These are phyloP conservation scores for Cynara cardunculus DNA, from an alignment of 129 eudicot genomes.

Conservation along the genomic window DNA sequence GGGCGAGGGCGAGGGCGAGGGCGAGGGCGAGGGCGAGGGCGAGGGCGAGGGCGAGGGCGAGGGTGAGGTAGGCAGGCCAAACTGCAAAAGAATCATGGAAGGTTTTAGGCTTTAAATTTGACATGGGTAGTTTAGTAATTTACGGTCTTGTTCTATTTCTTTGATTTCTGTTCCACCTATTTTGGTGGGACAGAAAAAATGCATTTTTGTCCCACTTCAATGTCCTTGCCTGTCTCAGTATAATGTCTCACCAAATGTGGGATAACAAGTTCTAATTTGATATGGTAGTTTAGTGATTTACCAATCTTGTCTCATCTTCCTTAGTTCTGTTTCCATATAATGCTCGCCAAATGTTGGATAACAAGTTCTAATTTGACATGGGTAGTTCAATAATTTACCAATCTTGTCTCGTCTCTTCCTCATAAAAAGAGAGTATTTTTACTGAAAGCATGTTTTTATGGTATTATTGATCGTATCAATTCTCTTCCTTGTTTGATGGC, in stretches of 20 bases:
- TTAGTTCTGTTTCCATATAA: background rate
- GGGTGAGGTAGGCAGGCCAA: too few relatives aligned
- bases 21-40: too few relatives aligned
- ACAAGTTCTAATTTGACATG: background rate
- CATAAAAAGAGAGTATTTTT: background rate
- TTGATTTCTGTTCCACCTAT: background rate
- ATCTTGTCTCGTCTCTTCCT: background rate
- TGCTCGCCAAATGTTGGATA: background rate
- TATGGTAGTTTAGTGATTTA: background rate
- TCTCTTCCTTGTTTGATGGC: conserved; percentile 1
- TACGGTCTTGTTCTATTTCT: background rate
- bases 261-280: background rate
- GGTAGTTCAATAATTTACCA: background rate
- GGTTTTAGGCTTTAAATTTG: background rate
- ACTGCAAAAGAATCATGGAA: background rate
- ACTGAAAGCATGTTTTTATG: background rate
- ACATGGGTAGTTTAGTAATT: background rate
- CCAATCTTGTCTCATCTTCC: background rate
- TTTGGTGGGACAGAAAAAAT: background rate
- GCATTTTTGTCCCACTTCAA: too few relatives aligned
- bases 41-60: background rate
- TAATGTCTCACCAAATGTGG: background rate
- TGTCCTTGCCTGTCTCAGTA: background rate
- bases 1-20: background rate
- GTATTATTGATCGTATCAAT: background rate